Percentiles rank a stretch among this genome's conserved stretches.
phyloP scores from a whole-genome alignment of 805 yeast genomes.

The Metschnikowia colocasiae region DNA sequence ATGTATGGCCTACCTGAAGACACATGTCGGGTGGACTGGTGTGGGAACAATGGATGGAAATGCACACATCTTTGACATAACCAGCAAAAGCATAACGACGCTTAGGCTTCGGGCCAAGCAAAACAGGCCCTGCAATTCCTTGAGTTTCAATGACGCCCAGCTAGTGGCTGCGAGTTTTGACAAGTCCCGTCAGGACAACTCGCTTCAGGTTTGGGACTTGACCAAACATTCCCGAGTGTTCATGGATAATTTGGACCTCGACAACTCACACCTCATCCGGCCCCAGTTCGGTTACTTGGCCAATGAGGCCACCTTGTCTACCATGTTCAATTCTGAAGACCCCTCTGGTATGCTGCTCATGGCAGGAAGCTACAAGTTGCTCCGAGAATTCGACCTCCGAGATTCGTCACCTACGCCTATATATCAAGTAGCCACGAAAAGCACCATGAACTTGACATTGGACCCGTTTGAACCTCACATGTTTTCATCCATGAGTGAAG shows the following conservation, averaged over 20 bases:
- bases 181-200: slow-evolving; percentile 68
- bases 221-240: slow-evolving; percentile 49
- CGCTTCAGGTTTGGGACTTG: slow-evolving; percentile 78
- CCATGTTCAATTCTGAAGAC: slow-evolving; percentile 46
- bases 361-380: slow-evolving; percentile 71
- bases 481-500: slow-evolving; percentile 76
- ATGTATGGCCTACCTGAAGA: slow-evolving; percentile 59
- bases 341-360: slow-evolving; percentile 38
- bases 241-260: slow-evolving; percentile 21
- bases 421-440: slow-evolving; percentile 71
- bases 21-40: slow-evolving; percentile 56
- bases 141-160: slow-evolving; percentile 64
- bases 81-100: slow-evolving; percentile 31
- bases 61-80: slow-evolving; percentile 59
- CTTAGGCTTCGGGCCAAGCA: slow-evolving; percentile 56
- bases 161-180: slow-evolving; percentile 77
- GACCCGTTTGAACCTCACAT: slow-evolving; percentile 66
- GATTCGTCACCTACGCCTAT: slow-evolving; percentile 48
- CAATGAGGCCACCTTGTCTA: slow-evolving; percentile 70
- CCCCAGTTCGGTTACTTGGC: slow-evolving; percentile 58
- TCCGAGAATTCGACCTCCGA: slow-evolving; percentile 76
- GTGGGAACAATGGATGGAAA: slow-evolving; percentile 74
- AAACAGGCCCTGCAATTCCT: slow-evolving; percentile 68
- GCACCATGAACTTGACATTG: slow-evolving; percentile 61
- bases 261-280: slow-evolving; percentile 47